phyloP scores from a whole-genome alignment of 495 filamentous ascomycete species.

The Penicillium parvum region DNA sequence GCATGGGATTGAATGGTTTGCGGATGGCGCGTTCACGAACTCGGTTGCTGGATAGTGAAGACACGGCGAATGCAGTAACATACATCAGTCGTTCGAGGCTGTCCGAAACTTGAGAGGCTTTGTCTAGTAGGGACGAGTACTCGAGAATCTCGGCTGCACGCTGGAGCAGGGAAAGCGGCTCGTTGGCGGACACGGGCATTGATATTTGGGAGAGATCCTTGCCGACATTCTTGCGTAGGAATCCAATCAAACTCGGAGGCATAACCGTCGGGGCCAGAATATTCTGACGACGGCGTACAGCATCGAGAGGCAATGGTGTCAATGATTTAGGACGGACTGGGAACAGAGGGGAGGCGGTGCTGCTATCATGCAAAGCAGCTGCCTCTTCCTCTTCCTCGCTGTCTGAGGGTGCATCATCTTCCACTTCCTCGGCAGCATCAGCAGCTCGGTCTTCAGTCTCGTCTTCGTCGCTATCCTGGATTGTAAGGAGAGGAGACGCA shows the following conservation, averaged over 20 bases:
- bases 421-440: constrained; percentile 30
- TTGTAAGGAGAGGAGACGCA: constrained; percentile 66
- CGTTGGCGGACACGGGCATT: constrained; percentile 96
- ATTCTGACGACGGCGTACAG: constrained; percentile 62
- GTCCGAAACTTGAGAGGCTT: constrained; percentile 55
- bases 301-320: constrained; percentile 67
- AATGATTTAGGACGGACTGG: constrained; percentile 70
- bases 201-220: constrained; percentile 94
- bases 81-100: constrained; percentile 69
- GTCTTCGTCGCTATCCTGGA: constrained; percentile 59
- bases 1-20: constrained; percentile 97
- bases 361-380: constrained; percentile 32
- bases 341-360: constrained; percentile 55
- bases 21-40: constrained; percentile 87
- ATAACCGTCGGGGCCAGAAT: constrained; percentile 66
- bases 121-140: constrained; percentile 79
- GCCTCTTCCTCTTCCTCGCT: constrained; percentile 53
- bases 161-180: constrained; percentile 84
- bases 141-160: constrained; percentile 84
- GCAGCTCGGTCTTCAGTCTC: constrained; percentile 20
- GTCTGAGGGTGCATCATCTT: constrained; percentile 40
- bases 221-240: constrained; percentile 94
- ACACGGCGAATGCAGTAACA: constrained; percentile 87
- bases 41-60: constrained; percentile 70
- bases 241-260: constrained; percentile 87